phyloP scores from a whole-genome alignment of 306 rosid species.

The Pueraria montana region DNA sequence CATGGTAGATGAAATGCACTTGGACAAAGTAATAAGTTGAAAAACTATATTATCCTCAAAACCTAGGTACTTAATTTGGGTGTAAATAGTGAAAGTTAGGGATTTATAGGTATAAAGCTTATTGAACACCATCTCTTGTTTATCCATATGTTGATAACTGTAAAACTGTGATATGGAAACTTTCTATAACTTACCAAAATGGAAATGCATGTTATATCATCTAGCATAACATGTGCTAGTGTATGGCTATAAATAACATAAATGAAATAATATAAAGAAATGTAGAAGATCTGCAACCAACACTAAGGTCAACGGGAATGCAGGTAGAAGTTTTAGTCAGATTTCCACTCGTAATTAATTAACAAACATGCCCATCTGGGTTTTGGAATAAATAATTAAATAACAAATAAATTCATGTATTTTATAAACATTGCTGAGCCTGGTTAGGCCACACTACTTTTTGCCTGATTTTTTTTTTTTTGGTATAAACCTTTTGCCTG shows the following conservation, averaged over 20 bases:
- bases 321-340: neutral
- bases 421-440: neutral
- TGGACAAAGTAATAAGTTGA: slow-evolving; percentile 7
- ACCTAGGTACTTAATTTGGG: neutral
- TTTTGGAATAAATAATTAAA: neutral
- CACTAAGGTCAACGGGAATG: neutral
- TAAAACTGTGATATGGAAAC: neutral
- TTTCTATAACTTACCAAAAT: neutral
- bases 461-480: neutral
- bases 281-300: neutral
- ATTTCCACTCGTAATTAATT: slow-evolving; percentile 1
- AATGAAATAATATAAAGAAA: neutral
- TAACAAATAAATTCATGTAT: neutral
- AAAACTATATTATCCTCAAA: slow-evolving; percentile 9
- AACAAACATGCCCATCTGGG: neutral
- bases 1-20: slow-evolving; percentile 32
- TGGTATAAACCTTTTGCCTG: neutral
- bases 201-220: slow-evolving; percentile 5
- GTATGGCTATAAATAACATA: neutral
- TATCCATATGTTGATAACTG: neutral
- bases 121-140: neutral
- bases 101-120: neutral
- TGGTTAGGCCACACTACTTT: neutral
- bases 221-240: neutral
- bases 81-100: neutral